phyloP scores from a whole-genome alignment of 140 eudicot species.

The Cichorium intybus region DNA sequence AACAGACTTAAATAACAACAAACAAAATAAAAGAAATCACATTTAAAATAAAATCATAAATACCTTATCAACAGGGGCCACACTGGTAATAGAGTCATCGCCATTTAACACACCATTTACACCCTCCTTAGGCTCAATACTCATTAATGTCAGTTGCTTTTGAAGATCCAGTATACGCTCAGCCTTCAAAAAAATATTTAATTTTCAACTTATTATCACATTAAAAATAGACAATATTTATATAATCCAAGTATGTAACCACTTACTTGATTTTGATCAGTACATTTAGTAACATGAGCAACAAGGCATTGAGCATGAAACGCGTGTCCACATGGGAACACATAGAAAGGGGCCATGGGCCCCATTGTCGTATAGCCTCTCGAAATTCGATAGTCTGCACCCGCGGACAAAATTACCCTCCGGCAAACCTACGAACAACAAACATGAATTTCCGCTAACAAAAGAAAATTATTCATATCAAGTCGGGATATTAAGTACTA shows the following conservation, averaged over 20 bases:
- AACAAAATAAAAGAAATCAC: not conserved
- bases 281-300: conserved; percentile 83
- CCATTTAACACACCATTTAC: conserved; percentile 54
- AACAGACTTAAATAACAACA: not conserved
- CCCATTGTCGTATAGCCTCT: conserved; percentile 78
- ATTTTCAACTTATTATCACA: not conserved
- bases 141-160: conserved; percentile 79
- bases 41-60: not conserved
- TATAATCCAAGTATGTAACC: not conserved
- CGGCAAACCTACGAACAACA: conserved; percentile 57
- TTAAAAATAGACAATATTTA: not conserved
- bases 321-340: conserved; percentile 94
- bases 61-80: conserved; percentile 74
- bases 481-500: conserved; percentile 12
- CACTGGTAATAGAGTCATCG: conserved; percentile 51
- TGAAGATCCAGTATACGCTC: conserved; percentile 89
- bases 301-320: conserved; percentile 91
- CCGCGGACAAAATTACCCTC: conserved; percentile 62
- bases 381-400: conserved; percentile 51
- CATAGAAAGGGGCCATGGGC: conserved; percentile 95
- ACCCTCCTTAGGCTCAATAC: conserved; percentile 58
- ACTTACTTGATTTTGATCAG: conserved; percentile 72
- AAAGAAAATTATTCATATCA: not conserved
- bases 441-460: not conserved
- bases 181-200: conserved; percentile 53